Evolutionary conservation across 208 protist species (phyloP).

Genomic region (Blastocrithidia nonstop): DNA sequence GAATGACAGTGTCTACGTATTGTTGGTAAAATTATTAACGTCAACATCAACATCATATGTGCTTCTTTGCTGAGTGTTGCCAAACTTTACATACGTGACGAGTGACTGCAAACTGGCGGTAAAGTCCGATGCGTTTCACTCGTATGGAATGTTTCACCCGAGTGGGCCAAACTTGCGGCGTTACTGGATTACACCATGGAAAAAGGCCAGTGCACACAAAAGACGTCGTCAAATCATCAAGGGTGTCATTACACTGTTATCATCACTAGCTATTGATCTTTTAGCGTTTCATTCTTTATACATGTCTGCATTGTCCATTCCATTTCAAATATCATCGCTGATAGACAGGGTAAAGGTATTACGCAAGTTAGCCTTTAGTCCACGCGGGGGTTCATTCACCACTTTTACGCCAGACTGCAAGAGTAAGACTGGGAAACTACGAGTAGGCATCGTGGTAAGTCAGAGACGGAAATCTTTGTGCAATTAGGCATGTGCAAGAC

Average conservation of each 20-base stretch:
- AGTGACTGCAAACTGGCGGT: constrained; percentile 75
- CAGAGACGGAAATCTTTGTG: constrained; percentile 91
- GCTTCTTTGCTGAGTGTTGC: constrained; percentile 5
- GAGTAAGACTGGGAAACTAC: constrained; percentile 87
- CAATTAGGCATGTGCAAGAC: constrained; percentile 44
- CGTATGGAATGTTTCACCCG: constrained; percentile 93
- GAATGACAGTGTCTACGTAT: too few relatives aligned
- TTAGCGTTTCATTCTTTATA: constrained; percentile 70
- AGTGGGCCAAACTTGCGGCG: constrained; percentile 88
- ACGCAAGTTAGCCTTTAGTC: constrained; percentile 89
- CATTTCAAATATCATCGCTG: constrained; percentile 73
- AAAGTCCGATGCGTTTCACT: constrained; percentile 90
- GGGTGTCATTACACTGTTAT: too few relatives aligned
- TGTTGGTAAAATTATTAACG: too few relatives aligned
- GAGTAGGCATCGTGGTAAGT: constrained; percentile 91
- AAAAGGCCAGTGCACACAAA: constrained; percentile 92
- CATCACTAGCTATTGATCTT: too few relatives aligned
- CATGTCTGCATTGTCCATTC: constrained; percentile 18
- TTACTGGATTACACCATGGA: constrained; percentile 91
- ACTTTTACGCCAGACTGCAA: constrained; percentile 93
- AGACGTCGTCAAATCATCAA: constrained; percentile 83
- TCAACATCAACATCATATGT: too few relatives aligned
- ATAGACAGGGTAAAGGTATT: constrained; percentile 63
- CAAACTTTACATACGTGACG: constrained; percentile 42
- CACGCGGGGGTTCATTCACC: constrained; percentile 94